phyloP scores from a whole-genome alignment of 345 rosid species.

The Aquilaria yunnanensis region DNA sequence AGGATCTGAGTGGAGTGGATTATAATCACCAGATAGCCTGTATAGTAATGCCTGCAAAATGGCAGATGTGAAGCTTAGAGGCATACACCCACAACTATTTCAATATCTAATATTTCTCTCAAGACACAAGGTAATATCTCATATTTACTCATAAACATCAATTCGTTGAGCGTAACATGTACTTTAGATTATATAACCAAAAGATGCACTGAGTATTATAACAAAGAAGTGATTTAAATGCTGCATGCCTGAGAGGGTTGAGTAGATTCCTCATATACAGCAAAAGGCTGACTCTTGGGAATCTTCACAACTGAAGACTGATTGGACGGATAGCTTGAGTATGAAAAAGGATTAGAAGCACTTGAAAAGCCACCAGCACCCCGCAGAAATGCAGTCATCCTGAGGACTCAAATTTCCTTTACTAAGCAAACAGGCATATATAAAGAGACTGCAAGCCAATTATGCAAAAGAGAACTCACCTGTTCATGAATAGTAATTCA shows the following conservation, averaged over 20 bases:
- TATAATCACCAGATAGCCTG: conserved; percentile 91
- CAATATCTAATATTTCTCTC: not conserved
- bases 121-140: not conserved
- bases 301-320: conserved; percentile 54
- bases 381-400: conserved; percentile 54
- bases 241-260: conserved; percentile 80
- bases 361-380: conserved; percentile 97
- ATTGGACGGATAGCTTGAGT: conserved; percentile 57
- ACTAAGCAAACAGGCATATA: not conserved
- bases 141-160: not conserved
- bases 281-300: conserved; percentile 58
- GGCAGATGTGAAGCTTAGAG: conserved; percentile 14
- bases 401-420: conserved; percentile 23
- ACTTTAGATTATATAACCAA: not conserved
- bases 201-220: too few species aligned
- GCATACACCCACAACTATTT: conserved; percentile 7
- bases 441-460: not conserved
- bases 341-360: conserved; percentile 60
- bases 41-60: conserved; percentile 80
- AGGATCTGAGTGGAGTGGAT: conserved; percentile 95
- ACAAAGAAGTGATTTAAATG: not conserved
- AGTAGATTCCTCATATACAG: conserved; percentile 58
- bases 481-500: conserved; percentile 66
- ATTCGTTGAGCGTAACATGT: not conserved
- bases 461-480: conserved; percentile 37